Conservation (phyloP, 2,329 filamentous ascomycete genomes). For the Bipolaris zeicola region DNA sequence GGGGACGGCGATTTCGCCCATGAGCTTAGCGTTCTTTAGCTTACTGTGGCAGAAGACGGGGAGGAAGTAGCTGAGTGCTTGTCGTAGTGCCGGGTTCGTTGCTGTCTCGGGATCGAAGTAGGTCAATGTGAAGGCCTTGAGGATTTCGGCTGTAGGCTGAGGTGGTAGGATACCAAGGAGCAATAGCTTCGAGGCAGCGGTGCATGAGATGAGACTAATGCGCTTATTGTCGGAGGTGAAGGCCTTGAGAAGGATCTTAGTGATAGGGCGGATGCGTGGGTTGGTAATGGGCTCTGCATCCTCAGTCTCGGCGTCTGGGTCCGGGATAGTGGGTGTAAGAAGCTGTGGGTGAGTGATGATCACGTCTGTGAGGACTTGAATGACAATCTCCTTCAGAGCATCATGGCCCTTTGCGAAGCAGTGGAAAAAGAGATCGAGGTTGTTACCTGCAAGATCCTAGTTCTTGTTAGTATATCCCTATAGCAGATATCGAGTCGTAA, state of each 20-base stretch:
- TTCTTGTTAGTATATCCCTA: conserved; percentile 9
- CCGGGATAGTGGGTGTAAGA: conserved; percentile 62
- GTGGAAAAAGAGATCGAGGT: conserved; percentile 90
- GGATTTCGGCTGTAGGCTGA: conserved; percentile 64
- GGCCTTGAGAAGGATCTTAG: conserved; percentile 85
- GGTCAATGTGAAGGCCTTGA: conserved; percentile 80
- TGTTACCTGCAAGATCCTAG: conserved; percentile 84
- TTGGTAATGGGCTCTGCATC: conserved; percentile 42
- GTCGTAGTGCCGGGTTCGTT: conserved; percentile 79
- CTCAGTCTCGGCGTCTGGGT: conserved; percentile 49
- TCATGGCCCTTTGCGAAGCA: conserved; percentile 95
- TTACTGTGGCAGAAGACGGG: conserved; percentile 92
- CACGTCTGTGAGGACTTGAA: conserved; percentile 93
- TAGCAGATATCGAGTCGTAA: not conserved
- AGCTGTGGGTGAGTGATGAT: conserved; percentile 85
- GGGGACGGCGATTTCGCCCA: conserved; percentile 75
- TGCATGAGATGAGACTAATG: conserved; percentile 80
- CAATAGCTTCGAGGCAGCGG: conserved; percentile 83
- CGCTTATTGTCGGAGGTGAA: conserved; percentile 69
- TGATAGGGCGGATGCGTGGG: conserved; percentile 64
- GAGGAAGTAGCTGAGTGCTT: conserved; percentile 90
- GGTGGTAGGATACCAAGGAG: conserved; percentile 72
- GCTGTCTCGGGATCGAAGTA: conserved; percentile 89
- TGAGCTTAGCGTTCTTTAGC: conserved; percentile 78
- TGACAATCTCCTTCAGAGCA: conserved; percentile 82